Evolutionary conservation across 2,329 filamentous ascomycete species (phyloP), one percentile per base, ranked within the genome.

Genomic region (Hypoxylon sp.): DNA sequence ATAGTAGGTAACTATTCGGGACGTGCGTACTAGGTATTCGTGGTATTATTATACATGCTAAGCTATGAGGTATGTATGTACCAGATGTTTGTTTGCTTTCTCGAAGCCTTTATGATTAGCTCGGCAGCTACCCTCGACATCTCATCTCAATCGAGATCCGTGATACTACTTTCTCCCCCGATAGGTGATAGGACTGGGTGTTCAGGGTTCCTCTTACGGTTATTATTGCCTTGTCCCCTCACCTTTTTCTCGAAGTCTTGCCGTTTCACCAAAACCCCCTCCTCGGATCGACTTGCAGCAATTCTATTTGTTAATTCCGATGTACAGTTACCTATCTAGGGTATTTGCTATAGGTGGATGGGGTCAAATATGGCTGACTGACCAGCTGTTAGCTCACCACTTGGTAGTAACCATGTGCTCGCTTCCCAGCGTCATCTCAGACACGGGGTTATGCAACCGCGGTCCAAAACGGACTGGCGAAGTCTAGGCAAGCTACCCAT

Each of bases 401-500:
- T 60, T 46, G 25, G 17, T 59, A 48, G 60, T 43, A 60, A 50
- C 64, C 65, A 68, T 65, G 58, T 63, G 65, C 68, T 68, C 61
- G 65, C 62, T 65, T 70, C 67, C 62, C 65, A 68, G 63, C 65
- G 57, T 67, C 65, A 71, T 71, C 68, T 71, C 57, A 69, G 66
- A 71, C 65, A 68, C 63, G 68, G 67, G 65, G 63, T 70, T 63
- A 74, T 74, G 73, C 73, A 74, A 71, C 65, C 71, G 69, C 59
- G 36, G 61, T 60, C 68, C 61, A 70, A 74, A 75, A 72, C 58
- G 72, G 73, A 70, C 67, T 73, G 69, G 70, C 60, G 17, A 59
- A 32, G 58, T 67, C 58, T 65, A 49, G 64, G 53, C 62, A 63
- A 60, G 68, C 46, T 63, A 55, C 59, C 58, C 41, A 19, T 56